Conservation (phyloP, 2,329 filamentous ascomycete species). For the Pyricularia sp. region DNA sequence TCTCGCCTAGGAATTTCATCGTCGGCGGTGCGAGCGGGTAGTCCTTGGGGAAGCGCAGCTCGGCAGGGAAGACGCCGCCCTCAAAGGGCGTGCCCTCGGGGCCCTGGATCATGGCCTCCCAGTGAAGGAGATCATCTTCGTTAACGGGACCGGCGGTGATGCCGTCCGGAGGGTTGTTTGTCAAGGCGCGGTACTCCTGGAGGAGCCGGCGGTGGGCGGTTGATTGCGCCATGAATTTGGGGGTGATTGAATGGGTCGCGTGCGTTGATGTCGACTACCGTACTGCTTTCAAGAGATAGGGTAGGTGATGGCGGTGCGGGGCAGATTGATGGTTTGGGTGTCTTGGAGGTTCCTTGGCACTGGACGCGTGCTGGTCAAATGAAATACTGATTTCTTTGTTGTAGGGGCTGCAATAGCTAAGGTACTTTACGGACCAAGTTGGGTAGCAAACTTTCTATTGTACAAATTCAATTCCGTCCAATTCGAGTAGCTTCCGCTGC, state of each 20-base stretch:
- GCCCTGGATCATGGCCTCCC: conserved; percentile 94
- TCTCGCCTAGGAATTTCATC: conserved; percentile 89
- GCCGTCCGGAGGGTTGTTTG: conserved; percentile 91
- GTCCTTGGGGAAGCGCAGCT: conserved; percentile 90
- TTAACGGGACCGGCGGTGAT: conserved; percentile 89
- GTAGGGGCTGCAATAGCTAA: too few species aligned
- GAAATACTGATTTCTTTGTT: neutral
- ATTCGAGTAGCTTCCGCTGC: neutral
- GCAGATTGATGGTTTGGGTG: neutral
- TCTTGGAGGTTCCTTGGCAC: neutral
- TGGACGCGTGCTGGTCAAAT: neutral
- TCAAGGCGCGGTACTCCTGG: conserved; percentile 90
- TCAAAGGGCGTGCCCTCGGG: conserved; percentile 95
- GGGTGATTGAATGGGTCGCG: neutral
- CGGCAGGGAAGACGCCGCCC: conserved; percentile 89
- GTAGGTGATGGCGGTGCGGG: neutral
- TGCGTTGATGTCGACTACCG: neutral
- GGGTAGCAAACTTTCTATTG: too few species aligned
- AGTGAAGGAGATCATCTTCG: conserved; percentile 91
- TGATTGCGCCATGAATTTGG: conserved; percentile 40
- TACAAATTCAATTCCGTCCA: neutral
- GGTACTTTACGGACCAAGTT: neutral
- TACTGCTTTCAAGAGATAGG: neutral
- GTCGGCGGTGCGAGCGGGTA: conserved; percentile 94
- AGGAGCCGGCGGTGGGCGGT: conserved; percentile 74